Percentiles rank a stretch among this genome's conserved stretches.
phyloP scores from a whole-genome alignment of 148 eudicot genomes.

The Gaultheria prostrata region DNA sequence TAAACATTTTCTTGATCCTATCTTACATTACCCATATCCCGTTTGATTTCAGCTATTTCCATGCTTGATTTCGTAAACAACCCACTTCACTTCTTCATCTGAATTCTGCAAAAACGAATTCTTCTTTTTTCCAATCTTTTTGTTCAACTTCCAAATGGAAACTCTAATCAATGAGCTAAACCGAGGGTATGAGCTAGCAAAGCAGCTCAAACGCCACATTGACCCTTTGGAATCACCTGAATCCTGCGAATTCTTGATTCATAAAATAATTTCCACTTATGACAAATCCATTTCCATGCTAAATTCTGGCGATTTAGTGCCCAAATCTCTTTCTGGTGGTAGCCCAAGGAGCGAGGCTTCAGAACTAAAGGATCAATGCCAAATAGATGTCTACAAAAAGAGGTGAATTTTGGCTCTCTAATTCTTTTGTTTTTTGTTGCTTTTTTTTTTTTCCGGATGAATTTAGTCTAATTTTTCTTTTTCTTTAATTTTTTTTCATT shows the following conservation, averaged over 20 bases:
- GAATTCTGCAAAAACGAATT: background rate
- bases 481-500: too few relatives aligned
- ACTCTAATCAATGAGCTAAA: conserved; percentile 44
- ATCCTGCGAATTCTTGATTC: conserved; percentile 31
- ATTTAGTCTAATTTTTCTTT: background rate
- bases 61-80: background rate
- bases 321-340: conserved; percentile 6
- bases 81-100: background rate
- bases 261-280: conserved; percentile 53
- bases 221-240: conserved; percentile 20
- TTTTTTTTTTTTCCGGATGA: background rate
- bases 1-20: background rate
- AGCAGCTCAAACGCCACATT: conserved; percentile 43
- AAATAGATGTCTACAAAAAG: conserved; percentile 31
- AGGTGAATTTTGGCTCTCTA: conserved; percentile 34
- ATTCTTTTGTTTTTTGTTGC: background rate
- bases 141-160: conserved; percentile 26
- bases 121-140: background rate
- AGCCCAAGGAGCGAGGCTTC: conserved; percentile 37
- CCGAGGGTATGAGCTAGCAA: conserved; percentile 53
- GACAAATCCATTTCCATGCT: conserved; percentile 50
- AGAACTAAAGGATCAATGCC: conserved; percentile 23
- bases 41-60: background rate
- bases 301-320: conserved; percentile 9
- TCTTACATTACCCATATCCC: conserved; percentile 5